Evolutionary conservation across 345 rosid genomes (phyloP).

Genomic region (Corchorus capsularis): DNA sequence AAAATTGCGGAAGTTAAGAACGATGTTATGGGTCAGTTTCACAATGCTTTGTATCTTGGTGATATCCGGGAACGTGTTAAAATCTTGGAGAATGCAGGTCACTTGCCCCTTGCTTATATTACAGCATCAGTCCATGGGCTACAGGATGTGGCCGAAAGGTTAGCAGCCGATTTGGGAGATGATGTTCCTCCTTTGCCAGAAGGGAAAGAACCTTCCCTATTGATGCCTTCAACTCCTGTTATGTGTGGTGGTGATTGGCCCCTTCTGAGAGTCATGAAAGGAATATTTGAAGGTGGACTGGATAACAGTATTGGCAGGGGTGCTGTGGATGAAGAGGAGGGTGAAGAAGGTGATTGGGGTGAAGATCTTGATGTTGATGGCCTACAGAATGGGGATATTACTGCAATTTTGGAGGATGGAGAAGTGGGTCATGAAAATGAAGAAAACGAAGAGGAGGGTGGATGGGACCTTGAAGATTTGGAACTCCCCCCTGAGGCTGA

Average conservation of each 20-base stretch:
- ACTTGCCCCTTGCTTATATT: slow-evolving; percentile 79
- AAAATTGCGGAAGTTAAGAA: slow-evolving; percentile 92
- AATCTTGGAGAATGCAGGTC: slow-evolving; percentile 83
- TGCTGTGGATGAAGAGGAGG: slow-evolving; percentile 69
- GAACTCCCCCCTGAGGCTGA: slow-evolving; percentile 85
- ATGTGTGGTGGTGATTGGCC: slow-evolving; percentile 96
- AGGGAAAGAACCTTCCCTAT: slow-evolving; percentile 68
- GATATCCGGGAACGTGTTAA: slow-evolving; percentile 86
- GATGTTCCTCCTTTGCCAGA: slow-evolving; percentile 65
- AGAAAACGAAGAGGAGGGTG: slow-evolving; percentile 70
- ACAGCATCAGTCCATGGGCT: slow-evolving; percentile 86
- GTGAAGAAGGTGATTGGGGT: slow-evolving; percentile 75
- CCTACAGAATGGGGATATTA: slow-evolving; percentile 60
- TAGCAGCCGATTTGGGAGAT: slow-evolving; percentile 73
- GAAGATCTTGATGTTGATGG: slow-evolving; percentile 79
- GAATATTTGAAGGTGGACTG: slow-evolving; percentile 89
- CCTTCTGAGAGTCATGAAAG: slow-evolving; percentile 85
- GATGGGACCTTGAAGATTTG: slow-evolving; percentile 93
- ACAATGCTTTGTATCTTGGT: slow-evolving; percentile 84
- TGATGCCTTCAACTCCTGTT: slow-evolving; percentile 78
- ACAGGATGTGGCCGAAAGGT: slow-evolving; percentile 64
- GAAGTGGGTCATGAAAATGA: slow-evolving; percentile 70
- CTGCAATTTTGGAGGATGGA: slow-evolving; percentile 60
- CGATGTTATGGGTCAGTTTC: slow-evolving; percentile 96
- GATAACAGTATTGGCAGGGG: slow-evolving; percentile 49